A percentile compares a stretch with the other conserved stretches of the same genome.
These are phyloP conservation scores for Aspergillus terreus DNA, from an alignment of 2,329 filamentous ascomycete species.

Conservation along the genomic window DNA sequence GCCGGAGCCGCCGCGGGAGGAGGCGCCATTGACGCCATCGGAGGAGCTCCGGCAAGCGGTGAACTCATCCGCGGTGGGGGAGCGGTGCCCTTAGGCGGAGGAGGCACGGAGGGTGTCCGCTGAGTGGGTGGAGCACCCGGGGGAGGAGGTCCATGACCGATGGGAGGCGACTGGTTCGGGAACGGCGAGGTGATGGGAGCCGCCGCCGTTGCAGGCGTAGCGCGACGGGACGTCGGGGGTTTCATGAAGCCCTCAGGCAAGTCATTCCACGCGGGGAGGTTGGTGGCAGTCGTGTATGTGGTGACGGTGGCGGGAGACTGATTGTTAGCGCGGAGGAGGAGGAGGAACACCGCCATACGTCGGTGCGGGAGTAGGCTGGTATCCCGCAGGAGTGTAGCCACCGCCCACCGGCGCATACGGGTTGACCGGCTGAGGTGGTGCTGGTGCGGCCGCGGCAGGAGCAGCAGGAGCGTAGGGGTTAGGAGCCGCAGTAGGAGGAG, in stretches of 20 bases:
- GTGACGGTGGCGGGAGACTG: constrained; percentile 66
- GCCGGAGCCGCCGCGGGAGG: constrained; percentile 53
- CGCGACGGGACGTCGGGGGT: constrained; percentile 65
- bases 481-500: constrained; percentile 19
- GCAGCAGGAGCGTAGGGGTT: constrained; percentile 29
- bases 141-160: constrained; percentile 47
- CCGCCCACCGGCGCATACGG: constrained; percentile 29
- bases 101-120: constrained; percentile 69
- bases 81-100: constrained; percentile 76
- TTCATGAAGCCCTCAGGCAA: constrained; percentile 78
- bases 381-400: constrained; percentile 45
- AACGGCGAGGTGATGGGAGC: constrained; percentile 73
- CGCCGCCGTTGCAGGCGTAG: constrained; percentile 62
- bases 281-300: constrained; percentile 59
- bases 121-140: constrained; percentile 57
- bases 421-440: constrained; percentile 15
- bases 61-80: constrained; percentile 67
- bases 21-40: constrained; percentile 37
- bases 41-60: constrained; percentile 55
- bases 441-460: constrained; percentile 1
- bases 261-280: constrained; percentile 88
- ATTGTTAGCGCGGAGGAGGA: constrained; percentile 62
- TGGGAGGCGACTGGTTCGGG: constrained; percentile 57
- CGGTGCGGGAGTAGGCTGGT: constrained; percentile 51
- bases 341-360: constrained; percentile 52